Percentiles rank a stretch among this genome's conserved stretches.
Evolutionary conservation across 176 grass and related monocot genomes (phyloP).

Genomic region (Saccharum officinarum): DNA sequence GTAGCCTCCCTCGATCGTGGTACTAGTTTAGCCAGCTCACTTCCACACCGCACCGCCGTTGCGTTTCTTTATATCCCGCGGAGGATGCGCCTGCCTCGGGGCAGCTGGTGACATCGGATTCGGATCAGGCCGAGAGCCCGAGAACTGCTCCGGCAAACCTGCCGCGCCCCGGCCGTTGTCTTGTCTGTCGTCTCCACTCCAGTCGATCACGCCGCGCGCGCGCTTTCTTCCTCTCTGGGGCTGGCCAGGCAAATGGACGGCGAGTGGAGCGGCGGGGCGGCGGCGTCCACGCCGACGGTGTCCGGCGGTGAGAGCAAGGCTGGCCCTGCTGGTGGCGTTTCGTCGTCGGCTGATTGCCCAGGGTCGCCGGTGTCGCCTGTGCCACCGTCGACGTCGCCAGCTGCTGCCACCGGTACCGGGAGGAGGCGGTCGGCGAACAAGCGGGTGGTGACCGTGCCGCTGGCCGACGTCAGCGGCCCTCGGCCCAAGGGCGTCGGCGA

Average conservation of each 20-base stretch:
- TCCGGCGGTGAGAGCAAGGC: conserved; percentile 40
- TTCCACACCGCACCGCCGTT: conserved; percentile 21
- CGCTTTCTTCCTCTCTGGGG: too few relatives aligned
- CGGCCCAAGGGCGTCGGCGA: conserved; percentile 71
- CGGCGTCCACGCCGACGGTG: conserved; percentile 23
- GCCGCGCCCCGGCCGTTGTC: background rate
- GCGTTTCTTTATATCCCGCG: conserved; percentile 42
- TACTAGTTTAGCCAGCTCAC: conserved; percentile 3
- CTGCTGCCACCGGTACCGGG: background rate
- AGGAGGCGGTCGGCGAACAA: conserved; percentile 71
- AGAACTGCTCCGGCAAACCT: conserved; percentile 6
- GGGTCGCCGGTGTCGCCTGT: conserved; percentile 21
- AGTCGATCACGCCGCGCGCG: too few relatives aligned
- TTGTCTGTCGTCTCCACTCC: too few relatives aligned
- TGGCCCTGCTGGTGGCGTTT: background rate
- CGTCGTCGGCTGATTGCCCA: conserved; percentile 10
- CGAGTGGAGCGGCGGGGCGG: conserved; percentile 58
- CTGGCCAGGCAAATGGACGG: conserved; percentile 41
- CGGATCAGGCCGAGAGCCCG: conserved; percentile 10
- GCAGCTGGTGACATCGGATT: conserved; percentile 33
- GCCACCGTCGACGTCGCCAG: conserved; percentile 2
- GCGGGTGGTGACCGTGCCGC: conserved; percentile 70
- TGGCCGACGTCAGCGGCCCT: conserved; percentile 43
- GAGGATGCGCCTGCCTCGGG: conserved; percentile 14
- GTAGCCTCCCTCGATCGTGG: background rate